Conservation (phyloP, 768 basidiomycete species). For the Candolleomyces eurysporus region DNA sequence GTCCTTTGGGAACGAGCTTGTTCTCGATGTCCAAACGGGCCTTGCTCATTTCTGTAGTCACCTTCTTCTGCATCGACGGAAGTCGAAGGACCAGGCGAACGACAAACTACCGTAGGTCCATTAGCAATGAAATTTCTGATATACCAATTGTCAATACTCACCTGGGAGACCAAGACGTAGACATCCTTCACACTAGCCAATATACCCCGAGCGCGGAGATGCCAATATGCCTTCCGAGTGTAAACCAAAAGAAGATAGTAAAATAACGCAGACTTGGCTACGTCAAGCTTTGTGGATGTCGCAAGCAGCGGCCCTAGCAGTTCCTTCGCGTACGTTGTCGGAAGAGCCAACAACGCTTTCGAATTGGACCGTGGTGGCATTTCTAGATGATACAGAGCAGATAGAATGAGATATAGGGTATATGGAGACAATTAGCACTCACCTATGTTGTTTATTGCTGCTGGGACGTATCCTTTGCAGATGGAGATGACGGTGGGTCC, state of each 20-base stretch:
- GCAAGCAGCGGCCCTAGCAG: not conserved
- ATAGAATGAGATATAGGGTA: no score
- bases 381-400: not conserved
- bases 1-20: conserved; percentile 64
- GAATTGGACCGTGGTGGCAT: not conserved
- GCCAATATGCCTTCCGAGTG: conserved; percentile 52
- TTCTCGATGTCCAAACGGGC: conserved; percentile 65
- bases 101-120: conserved; percentile 13
- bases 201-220: conserved; percentile 64
- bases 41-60: conserved; percentile 61
- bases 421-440: no score
- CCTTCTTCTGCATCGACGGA: conserved; percentile 58
- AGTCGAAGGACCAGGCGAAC: conserved; percentile 58
- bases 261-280: conserved; percentile 55
- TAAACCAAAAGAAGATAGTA: conserved; percentile 57
- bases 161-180: conserved; percentile 53
- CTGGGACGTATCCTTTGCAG: no score
- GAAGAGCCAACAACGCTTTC: not conserved
- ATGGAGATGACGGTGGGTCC: no score
- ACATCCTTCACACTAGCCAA: conserved; percentile 45
- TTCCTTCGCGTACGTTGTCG: conserved; percentile 2
- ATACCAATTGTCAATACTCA: conserved; percentile 21
- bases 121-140: not conserved
- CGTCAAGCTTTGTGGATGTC: conserved; percentile 33
- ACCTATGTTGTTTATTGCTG: no score